Evolutionary conservation across 2,329 filamentous ascomycete genomes (phyloP).

Genomic region (Fusarium pseudoanthophilum): DNA sequence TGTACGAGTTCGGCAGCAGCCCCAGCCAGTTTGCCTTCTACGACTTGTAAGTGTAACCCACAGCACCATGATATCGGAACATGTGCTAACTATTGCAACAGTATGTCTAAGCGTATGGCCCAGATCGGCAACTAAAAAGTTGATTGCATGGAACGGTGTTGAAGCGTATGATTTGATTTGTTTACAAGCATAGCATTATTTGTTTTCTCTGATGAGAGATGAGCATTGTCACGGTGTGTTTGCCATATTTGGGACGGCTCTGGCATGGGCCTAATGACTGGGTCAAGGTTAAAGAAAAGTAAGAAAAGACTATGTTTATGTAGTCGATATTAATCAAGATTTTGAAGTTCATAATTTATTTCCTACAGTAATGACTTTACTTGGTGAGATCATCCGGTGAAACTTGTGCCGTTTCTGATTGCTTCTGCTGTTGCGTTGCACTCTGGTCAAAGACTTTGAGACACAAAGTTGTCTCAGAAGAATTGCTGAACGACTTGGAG

Average conservation of each 20-base stretch:
- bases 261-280: conserved; percentile 39
- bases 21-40: conserved; percentile 99
- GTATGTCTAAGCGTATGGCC: conserved; percentile 74
- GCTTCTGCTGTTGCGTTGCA: not conserved
- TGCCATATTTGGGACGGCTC: conserved; percentile 41
- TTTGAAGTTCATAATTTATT: conserved; percentile 27
- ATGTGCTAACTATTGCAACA: conserved; percentile 52
- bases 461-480: not conserved
- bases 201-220: conserved; percentile 39
- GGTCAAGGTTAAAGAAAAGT: conserved; percentile 46
- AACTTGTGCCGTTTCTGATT: conserved; percentile 7
- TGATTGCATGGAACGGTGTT: conserved; percentile 34
- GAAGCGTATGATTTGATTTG: conserved; percentile 35
- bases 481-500: not conserved
- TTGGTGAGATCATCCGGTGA: not conserved
- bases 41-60: conserved; percentile 79
- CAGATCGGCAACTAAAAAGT: conserved; percentile 49
- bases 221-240: conserved; percentile 44
- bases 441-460: not conserved
- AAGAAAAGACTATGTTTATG: conserved; percentile 40
- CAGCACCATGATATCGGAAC: not conserved
- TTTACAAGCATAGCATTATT: conserved; percentile 44
- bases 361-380: not conserved
- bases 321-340: conserved; percentile 43
- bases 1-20: conserved; percentile 92